Evolutionary conservation across 1,139 yeast genomes (phyloP), one percentile per base, ranked within the genome.

Genomic region (Sugiyamaella novakii): DNA sequence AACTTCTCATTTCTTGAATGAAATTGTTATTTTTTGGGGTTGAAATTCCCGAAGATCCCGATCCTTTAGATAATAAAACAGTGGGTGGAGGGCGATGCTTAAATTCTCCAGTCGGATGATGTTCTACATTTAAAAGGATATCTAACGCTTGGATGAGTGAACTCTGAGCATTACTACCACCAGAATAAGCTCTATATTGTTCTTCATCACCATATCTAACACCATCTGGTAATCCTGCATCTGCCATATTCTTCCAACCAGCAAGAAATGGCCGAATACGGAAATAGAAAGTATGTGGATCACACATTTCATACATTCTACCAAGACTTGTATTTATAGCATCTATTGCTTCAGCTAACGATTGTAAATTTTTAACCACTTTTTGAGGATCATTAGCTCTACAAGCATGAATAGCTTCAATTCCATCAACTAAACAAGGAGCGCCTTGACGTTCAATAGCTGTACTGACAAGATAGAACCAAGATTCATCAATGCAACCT

Each of bases 111-210:
- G 91, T 83, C 7, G 94, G 83, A 58, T 76, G 77, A 66, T 91
- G 98, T 52, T 82, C 82, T 15, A 91, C 84, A 40, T 81, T 81
- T 37, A 91, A 74, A 12, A 88, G 67, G 22, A 87, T 78, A 64
- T 91, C 98, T 56, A 91, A 73, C 35, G 88, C 84, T 68, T 91
- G 97, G 53, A 91, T 86, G 57, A 89, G 73, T 2, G 96, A 87
- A 43, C 92, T 82, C 68, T 91, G 98, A 0, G 96, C 97, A 64
- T 91, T 91, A 10, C 96, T 87, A 0, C 98, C 98, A 19, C 98
- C 98, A 5, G 95, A 76, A 65, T 79, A 86, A 25, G 75, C 67
- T 54, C 87, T 74, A 48, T 81, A 84, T 18, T 61, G 67, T 2
- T 49, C 47, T 54, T 85, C 91, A 48, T 78, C 72, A 5, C 96